Evolutionary conservation across 1,139 yeast species (phyloP), one percentile per base, ranked within the genome.

Genomic region (Candida tetrigidarum): DNA sequence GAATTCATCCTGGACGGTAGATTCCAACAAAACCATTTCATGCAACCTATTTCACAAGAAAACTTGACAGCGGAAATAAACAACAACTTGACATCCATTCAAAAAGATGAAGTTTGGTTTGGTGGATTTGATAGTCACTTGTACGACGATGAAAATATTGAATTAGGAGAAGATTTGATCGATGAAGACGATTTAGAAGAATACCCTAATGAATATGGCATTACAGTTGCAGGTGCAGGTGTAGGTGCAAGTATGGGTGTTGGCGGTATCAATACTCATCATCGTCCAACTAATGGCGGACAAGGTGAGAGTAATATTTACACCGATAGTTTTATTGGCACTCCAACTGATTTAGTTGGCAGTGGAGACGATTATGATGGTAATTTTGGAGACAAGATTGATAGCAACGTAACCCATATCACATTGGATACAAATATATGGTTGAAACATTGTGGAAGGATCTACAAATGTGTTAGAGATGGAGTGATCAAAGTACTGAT

Each of bases 361-460:
- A 43, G 37, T n/a, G 7, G 32, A 32, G 47, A 42, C 16, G 51
- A 48, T n/a, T 41, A 47, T 16, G 73, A 66, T 42, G 80, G 80
- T 11, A 66, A 74, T 54, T 61, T 74, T 41, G 80, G 80, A 3
- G 75, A 72, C 45, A 65, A 71, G 37, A 79, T 81, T 76, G 86
- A 81, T 56, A 71, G 78, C 7, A 62, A 72, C 8, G 65, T 80
- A 34, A 83, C 91, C 0, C 77, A 76, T 54, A 75, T 86, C 45
- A 81, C 90, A 1, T 69, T 86, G 45, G 95, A 86, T 64, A 86
- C 95, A 6, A 86, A 87, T 51, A 82, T 86, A 49, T 86, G 93
- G 93, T 68, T 86, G 51, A 84, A 86, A 55, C 92, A 86, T 59
- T 86, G 91, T 60, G 95, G 93, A 2, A 74, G 86, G 48, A 73